Evolutionary conservation across 1,284 basidiomycete species (phyloP).

Genomic region (Crucibulum cyathiforme): DNA sequence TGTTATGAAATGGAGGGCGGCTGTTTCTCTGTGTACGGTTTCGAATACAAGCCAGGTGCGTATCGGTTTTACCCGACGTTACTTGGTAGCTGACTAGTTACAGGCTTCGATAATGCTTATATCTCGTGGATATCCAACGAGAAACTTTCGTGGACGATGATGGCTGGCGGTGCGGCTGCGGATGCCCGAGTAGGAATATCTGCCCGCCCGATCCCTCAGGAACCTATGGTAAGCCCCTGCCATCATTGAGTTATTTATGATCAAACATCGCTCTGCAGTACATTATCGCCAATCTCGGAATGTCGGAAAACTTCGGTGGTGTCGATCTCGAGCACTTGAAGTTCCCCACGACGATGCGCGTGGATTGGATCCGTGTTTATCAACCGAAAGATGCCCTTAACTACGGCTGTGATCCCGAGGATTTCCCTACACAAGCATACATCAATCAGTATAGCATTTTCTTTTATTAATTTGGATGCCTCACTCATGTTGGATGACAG

Average conservation of each 20-base stretch:
- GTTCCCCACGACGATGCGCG: conserved; percentile 74
- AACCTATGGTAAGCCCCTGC: conserved; percentile 71
- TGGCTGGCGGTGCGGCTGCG: conserved; percentile 72
- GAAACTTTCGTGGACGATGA: conserved; percentile 78
- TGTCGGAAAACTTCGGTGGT: conserved; percentile 78
- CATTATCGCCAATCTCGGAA: conserved; percentile 82
- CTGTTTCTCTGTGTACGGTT: conserved; percentile 59
- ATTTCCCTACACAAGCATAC: conserved; percentile 79
- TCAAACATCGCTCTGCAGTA: conserved; percentile 50
- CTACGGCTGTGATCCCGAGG: conserved; percentile 82
- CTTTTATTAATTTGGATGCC: not conserved
- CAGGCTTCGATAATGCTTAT: conserved; percentile 63
- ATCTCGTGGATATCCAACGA: conserved; percentile 80
- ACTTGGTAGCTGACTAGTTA: not conserved
- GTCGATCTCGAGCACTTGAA: conserved; percentile 70
- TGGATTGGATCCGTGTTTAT: conserved; percentile 89
- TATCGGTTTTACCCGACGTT: not conserved
- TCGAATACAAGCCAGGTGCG: conserved; percentile 58
- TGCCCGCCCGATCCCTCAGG: conserved; percentile 78
- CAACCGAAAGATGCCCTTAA: conserved; percentile 72
- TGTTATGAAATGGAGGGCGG: conserved; percentile 55
- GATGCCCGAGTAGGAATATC: conserved; percentile 72
- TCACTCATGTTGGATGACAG: conserved; percentile 20
- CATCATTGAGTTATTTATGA: too few species aligned
- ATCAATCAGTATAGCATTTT: conserved; percentile 64